A percentile compares a stretch with the other conserved stretches of the same genome.
Conservation (phyloP, 768 basidiomycete genomes). For the Leccinum pellstonianum region DNA sequence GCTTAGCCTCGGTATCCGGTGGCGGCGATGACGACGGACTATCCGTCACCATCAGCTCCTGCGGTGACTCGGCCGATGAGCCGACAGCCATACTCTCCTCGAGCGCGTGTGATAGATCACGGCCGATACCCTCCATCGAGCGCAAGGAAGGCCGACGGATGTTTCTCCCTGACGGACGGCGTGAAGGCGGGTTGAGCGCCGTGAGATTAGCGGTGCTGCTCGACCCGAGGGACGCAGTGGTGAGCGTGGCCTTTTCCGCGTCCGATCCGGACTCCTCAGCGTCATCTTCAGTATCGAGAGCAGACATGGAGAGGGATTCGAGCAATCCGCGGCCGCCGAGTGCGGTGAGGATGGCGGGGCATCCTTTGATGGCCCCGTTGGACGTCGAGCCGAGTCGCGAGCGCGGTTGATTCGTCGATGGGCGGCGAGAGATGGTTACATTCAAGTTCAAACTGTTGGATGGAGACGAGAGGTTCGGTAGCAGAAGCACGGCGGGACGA, state of each 20-base stretch:
- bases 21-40: neutral
- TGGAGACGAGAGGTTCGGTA: neutral
- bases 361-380: conserved; percentile 17
- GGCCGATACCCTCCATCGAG: conserved; percentile 35
- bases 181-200: conserved; percentile 4
- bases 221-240: neutral
- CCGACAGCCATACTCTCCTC: conserved; percentile 18
- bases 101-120: conserved; percentile 31
- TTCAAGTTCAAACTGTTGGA: conserved; percentile 22
- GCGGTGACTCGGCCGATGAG: neutral
- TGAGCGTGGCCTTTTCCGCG: conserved; percentile 11
- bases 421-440: conserved; percentile 31
- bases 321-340: conserved; percentile 35
- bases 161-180: conserved; percentile 13
- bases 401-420: conserved; percentile 26
- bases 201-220: neutral
- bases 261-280: conserved; percentile 23
- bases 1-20: conserved; percentile 2
- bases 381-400: conserved; percentile 25
- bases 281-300: conserved; percentile 50
- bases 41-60: neutral
- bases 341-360: conserved; percentile 21
- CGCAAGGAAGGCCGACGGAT: conserved; percentile 14
- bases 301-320: conserved; percentile 50
- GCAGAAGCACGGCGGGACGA: conserved; percentile 44